phyloP scores from a whole-genome alignment of 345 rosid genomes.

The Brassica incana region DNA sequence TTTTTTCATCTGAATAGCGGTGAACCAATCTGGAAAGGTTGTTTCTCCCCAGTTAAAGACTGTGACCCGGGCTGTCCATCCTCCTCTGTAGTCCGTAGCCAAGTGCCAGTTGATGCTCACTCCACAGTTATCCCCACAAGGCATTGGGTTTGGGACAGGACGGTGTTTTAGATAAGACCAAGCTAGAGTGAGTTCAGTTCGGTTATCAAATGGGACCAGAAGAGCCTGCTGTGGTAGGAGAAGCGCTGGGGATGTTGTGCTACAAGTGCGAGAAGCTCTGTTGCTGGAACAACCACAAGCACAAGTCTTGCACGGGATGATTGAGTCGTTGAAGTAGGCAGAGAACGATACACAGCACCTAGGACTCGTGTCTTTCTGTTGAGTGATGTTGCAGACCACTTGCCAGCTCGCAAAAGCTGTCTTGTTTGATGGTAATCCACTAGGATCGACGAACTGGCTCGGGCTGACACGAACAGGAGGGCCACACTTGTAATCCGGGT shows the following conservation, averaged over 20 bases:
- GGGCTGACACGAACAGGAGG: constrained; percentile 83
- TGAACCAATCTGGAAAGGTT: constrained; percentile 82
- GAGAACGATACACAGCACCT: constrained; percentile 93
- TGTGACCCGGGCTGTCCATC: constrained; percentile 89
- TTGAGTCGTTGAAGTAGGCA: constrained; percentile 83
- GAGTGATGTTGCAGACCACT: constrained; percentile 91
- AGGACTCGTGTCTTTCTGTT: constrained; percentile 61
- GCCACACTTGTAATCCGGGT: constrained; percentile 76
- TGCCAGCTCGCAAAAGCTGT: constrained; percentile 95
- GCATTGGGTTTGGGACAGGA: constrained; percentile 71
- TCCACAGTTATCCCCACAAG: constrained; percentile 95
- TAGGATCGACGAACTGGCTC: constrained; percentile 68
- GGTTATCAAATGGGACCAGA: constrained; percentile 80
- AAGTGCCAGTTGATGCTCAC: constrained; percentile 95
- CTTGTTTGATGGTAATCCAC: constrained; percentile 67
- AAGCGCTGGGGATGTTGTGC: constrained; percentile 62
- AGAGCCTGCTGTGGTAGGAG: constrained; percentile 78
- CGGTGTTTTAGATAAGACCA: constrained; percentile 69
- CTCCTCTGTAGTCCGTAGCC: constrained; percentile 68
- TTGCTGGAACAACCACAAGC: constrained; percentile 83
- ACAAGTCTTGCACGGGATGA: constrained; percentile 80
- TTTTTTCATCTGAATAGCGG: constrained; percentile 63
- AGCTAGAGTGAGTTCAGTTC: constrained; percentile 56
- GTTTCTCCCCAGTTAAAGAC: constrained; percentile 90
- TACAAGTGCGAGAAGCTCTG: constrained; percentile 56